Conservation (phyloP, 139 green algal species). For the Parachlorella kessleri region DNA sequence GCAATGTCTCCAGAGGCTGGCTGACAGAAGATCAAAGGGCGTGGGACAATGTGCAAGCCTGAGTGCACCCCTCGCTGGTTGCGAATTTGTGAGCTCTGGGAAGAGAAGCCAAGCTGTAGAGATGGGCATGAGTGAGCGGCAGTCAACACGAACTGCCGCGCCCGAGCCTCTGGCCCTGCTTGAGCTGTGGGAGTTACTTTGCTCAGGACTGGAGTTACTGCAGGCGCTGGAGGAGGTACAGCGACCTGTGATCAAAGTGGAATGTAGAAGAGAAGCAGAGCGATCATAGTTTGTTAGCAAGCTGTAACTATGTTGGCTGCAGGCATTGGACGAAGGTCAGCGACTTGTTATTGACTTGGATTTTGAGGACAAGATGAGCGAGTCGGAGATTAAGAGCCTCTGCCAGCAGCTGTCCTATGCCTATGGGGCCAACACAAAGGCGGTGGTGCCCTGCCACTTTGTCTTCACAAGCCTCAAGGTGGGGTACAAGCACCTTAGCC, state of each 20-base stretch:
- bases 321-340: conserved; percentile 42
- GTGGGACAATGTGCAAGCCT: too few species aligned
- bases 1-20: too few species aligned
- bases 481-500: too few species aligned
- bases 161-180: too few species aligned
- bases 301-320: too few species aligned
- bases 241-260: too few species aligned
- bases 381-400: conserved; percentile 61
- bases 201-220: background rate
- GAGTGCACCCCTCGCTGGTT: too few species aligned
- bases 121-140: too few species aligned
- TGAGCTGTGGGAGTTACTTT: too few species aligned
- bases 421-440: conserved; percentile 61
- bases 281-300: too few species aligned
- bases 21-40: background rate
- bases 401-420: conserved; percentile 70
- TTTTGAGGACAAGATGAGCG: conserved; percentile 71
- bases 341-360: conserved; percentile 76
- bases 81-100: background rate
- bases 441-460: conserved; percentile 49
- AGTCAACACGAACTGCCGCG: too few species aligned
- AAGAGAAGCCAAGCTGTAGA: background rate
- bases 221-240: conserved; percentile 8
- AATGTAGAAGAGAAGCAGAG: too few species aligned
- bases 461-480: conserved; percentile 58